A percentile compares a stretch with the other conserved stretches of the same genome.
Conservation (phyloP, 805 yeast genomes). For the Kodamaea restingae region DNA sequence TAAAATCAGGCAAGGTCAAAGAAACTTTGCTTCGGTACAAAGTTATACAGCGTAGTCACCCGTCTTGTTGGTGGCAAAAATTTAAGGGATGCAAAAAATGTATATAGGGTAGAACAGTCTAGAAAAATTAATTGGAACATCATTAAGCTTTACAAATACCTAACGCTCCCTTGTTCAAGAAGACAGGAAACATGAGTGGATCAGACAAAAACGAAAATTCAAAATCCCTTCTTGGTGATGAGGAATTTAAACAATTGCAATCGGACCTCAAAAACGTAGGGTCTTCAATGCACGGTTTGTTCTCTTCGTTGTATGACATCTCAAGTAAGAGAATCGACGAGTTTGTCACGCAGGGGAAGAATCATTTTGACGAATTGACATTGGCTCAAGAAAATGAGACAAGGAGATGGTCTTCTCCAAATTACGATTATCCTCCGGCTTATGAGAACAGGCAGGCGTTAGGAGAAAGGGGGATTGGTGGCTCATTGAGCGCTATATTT, state of each 20-base stretch:
- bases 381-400: neutral
- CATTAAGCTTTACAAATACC: neutral
- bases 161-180: too few species aligned
- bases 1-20: too few species aligned
- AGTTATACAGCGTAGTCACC: too few species aligned
- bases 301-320: constrained; percentile 1
- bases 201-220: neutral
- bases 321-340: constrained; percentile 4
- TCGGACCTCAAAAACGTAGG: neutral
- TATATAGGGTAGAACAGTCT: neutral
- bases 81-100: constrained; percentile 1
- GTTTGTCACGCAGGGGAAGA: neutral
- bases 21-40: too few species aligned
- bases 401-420: neutral
- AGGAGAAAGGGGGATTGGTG: neutral
- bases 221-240: neutral
- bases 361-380: neutral
- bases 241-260: neutral
- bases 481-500: neutral
- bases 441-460: constrained; percentile 14
- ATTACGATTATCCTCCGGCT: constrained; percentile 16
- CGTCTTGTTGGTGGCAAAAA: constrained; percentile 2
- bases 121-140: neutral
- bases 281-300: neutral
- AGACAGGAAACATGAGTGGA: neutral